Percentiles rank a stretch among this genome's conserved stretches.
phyloP scores from a whole-genome alignment of 805 yeast genomes.

The Myxozyma geophila region DNA sequence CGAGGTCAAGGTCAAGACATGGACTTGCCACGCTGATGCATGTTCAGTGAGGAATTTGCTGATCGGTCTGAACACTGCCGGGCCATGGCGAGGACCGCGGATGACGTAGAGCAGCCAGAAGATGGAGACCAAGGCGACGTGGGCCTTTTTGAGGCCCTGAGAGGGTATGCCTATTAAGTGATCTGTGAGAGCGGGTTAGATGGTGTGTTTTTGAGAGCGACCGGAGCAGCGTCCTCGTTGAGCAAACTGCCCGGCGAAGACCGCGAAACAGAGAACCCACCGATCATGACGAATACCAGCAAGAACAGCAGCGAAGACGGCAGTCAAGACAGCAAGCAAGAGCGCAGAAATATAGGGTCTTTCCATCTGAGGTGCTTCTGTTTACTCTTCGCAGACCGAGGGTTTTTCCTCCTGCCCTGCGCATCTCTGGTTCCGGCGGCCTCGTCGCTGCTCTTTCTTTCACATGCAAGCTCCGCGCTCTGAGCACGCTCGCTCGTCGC shows the following conservation, averaged over 20 bases:
- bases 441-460: not conserved
- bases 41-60: constrained; percentile 34
- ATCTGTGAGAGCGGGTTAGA: constrained; percentile 21
- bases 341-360: not conserved
- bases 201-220: too few species aligned
- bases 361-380: too few species aligned
- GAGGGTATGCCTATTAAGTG: constrained; percentile 42
- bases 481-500: not conserved
- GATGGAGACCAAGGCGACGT: constrained; percentile 38
- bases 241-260: not conserved
- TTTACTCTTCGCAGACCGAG: too few species aligned
- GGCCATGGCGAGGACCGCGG: constrained; percentile 42
- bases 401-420: too few species aligned
- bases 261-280: not conserved
- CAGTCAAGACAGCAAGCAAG: not conserved
- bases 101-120: constrained; percentile 39
- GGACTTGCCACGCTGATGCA: constrained; percentile 43
- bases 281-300: not conserved
- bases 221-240: too few species aligned
- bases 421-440: not conserved
- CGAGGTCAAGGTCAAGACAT: constrained; percentile 40
- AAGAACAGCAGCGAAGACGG: too few species aligned
- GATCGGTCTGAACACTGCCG: constrained; percentile 29
- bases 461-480: constrained; percentile 2
- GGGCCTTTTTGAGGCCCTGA: constrained; percentile 39